Evolutionary conservation across 148 eudicot genomes (phyloP), one percentile per base, ranked within the genome.

Genomic region (Gaultheria prostrata): DNA sequence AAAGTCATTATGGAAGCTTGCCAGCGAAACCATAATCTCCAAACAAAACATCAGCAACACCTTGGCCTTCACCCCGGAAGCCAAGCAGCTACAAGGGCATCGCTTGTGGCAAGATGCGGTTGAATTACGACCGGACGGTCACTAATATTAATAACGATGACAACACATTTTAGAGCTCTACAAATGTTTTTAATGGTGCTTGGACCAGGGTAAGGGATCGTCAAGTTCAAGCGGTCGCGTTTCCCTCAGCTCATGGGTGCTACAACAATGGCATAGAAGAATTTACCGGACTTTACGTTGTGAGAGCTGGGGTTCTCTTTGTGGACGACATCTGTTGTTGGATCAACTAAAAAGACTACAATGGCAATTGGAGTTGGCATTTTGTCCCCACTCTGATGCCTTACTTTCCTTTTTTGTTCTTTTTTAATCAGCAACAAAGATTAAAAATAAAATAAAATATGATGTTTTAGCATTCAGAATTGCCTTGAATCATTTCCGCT

Each of bases 11-110:
- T n/a, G 94, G 81, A 61, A 92, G 90, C 88, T 88, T 92, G 46
- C 94, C 94, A 8, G 83, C 88, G 83, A 92, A 92, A 13, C 87
- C 90, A 83, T 90, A 89, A 71, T 92, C 88, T 33, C 94, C 92
- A 21, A 89, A 92, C 59, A 90, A 43, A 80, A 89, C 88, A 83
- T 90, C 92, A 4, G 94, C 86, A 21, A 90, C 88, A 14, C 94
- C 94, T 87, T 89, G 89, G 20, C 93, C 94, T 83, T 92, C 94
- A 6, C 87, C 94, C 94, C 13, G 93, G 94, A 76, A 92, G 86
- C 92, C 92, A 92, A 6, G 94, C 94, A 61, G 93, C 92, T 74
- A 92, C 88, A 15, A 92, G 85, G 20, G 93, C 90, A 33, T 88
- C 89, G 0, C 88, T 89, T 3, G 76, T 70, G 9, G 83, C 76